A percentile compares a stretch with the other conserved stretches of the same genome.
phyloP scores from a whole-genome alignment of 495 filamentous ascomycete species.

The Aspergillus bridgeri region DNA sequence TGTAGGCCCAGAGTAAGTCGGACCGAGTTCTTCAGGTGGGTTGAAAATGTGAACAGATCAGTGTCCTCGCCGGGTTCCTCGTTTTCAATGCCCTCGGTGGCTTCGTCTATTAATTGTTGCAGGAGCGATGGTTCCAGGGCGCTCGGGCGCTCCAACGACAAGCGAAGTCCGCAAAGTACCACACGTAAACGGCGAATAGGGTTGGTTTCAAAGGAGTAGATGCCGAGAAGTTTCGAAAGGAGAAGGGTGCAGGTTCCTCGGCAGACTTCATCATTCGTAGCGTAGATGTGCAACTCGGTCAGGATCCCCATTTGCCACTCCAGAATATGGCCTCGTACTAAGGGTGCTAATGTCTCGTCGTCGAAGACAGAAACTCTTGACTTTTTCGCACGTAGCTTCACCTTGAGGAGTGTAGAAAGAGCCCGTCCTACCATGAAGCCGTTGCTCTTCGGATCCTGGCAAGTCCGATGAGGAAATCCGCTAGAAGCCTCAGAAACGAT shows the following conservation, averaged over 20 bases:
- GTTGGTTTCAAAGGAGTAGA: constrained; percentile 36
- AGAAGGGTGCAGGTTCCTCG: constrained; percentile 28
- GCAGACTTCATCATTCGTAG: constrained; percentile 31
- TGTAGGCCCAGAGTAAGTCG: constrained; percentile 53
- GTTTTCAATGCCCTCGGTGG: constrained; percentile 25
- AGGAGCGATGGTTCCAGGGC: constrained; percentile 28
- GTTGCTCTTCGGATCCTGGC: constrained; percentile 35
- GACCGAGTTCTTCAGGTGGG: constrained; percentile 57
- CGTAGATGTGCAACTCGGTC: constrained; percentile 28
- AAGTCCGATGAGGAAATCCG: constrained; percentile 20
- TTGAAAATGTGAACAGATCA: constrained; percentile 48
- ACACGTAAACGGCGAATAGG: constrained; percentile 48
- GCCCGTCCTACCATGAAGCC: constrained; percentile 47
- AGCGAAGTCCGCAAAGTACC: constrained; percentile 38
- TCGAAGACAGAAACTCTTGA: constrained; percentile 41
- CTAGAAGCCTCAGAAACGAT: constrained; percentile 28
- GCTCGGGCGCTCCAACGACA: constrained; percentile 37
- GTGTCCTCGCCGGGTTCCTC: constrained; percentile 49
- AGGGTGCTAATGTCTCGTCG: constrained; percentile 27
- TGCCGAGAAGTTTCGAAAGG: constrained; percentile 34
- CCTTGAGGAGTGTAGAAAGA: constrained; percentile 43
- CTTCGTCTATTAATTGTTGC: constrained; percentile 35
- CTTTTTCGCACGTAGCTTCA: constrained; percentile 35
- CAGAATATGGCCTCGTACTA: constrained; percentile 46
- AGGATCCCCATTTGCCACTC: constrained; percentile 54